phyloP scores from a whole-genome alignment of 148 eudicot genomes.

The Rhododendron henanense region DNA sequence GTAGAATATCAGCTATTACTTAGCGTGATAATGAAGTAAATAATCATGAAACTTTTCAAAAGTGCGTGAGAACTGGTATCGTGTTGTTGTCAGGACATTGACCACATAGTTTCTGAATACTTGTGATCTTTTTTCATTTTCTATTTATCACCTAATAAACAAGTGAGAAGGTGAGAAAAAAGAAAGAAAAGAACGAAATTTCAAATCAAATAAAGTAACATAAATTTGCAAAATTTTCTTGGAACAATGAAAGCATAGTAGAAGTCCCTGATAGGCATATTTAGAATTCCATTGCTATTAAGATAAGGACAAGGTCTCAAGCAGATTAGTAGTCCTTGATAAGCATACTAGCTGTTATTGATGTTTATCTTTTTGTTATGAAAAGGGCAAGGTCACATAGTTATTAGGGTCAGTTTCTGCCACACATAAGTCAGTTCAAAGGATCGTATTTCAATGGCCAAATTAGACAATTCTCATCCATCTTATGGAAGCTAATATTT shows the following conservation, averaged over 20 bases:
- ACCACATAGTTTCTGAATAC: neutral
- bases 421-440: neutral
- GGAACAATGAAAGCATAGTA: neutral
- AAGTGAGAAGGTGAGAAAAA: neutral
- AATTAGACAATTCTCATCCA: neutral
- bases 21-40: neutral
- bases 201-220: neutral
- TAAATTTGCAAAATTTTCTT: neutral
- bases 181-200: neutral
- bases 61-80: neutral
- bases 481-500: neutral
- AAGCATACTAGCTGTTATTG: neutral
- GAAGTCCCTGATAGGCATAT: neutral
- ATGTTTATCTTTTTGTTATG: neutral
- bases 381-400: neutral
- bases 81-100: neutral
- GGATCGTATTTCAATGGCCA: neutral
- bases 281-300: neutral
- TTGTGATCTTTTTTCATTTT: neutral
- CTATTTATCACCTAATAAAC: neutral
- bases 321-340: neutral
- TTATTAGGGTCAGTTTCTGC: neutral
- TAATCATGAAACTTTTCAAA: neutral
- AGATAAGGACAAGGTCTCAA: neutral
- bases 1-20: neutral